Evolutionary conservation across 306 rosid species (phyloP), one percentile per base, ranked within the genome.

Genomic region (Vigna hirtella): DNA sequence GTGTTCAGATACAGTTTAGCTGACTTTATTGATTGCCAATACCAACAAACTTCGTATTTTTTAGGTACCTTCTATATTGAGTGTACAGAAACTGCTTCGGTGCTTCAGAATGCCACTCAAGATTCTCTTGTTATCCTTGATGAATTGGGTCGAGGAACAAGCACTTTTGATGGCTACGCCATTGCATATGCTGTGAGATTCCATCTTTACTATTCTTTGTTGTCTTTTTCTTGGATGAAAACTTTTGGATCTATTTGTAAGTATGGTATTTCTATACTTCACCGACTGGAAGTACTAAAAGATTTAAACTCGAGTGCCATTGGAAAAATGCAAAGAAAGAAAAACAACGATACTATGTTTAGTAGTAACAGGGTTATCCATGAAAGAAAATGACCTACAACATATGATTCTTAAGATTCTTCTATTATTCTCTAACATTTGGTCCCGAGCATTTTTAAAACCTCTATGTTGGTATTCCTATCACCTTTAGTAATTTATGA

Each of bases 121-220:
- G 91, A 95, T 86, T 92, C 98, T 71, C 84, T 95, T 81, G 97
- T 95, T 61, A 90, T 95, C 85, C 97, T 92, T 47, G 98, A 92
- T 65, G 98, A 95, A 87, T 68, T 95, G 85, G 98, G 98, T 53
- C 92, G 98, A 66, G 98, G 98, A 87, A 95, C 98, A 6, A 91
- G 98, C 90, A 91, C 98, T 7, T 95, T 92, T 78, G 98, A 95
- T 76, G 98, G 98, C 74, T 95, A 95, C 72, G 98, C 98, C 86
- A 95, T 95, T 77, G 98, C 98, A 40, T 95, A 91, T 77, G 90
- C 98, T 66, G 98, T 95, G 80, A 91, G 96, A 30, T 66, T 61
- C 64, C 34, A 4, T 16, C 67, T 66, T 68, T 14, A 59, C 58
- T 58, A 24, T 34, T 62, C 15, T 52, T n/a, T 9, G 14, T 3